These are phyloP conservation scores for Penicillium maclennaniae DNA, from an alignment of 495 filamentous ascomycete genomes.

Conservation along the genomic window DNA sequence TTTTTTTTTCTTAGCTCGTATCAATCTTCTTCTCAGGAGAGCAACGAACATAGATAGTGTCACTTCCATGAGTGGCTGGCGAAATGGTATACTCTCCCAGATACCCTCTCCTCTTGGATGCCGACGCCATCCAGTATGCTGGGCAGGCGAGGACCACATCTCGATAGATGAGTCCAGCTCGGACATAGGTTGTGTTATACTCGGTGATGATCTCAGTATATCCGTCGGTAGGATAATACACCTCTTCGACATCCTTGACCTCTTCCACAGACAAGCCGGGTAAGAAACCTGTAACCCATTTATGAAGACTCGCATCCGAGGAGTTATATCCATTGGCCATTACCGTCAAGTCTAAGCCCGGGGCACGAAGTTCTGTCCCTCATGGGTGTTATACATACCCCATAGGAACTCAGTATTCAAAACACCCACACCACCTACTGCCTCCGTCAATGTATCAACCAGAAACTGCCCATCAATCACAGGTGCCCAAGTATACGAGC, in stretches of 20 bases:
- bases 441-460: conserved; percentile 39
- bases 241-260: conserved; percentile 30
- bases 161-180: conserved; percentile 54
- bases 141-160: conserved; percentile 60
- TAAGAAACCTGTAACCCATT: conserved; percentile 51
- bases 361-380: conserved; percentile 59
- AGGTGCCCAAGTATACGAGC: conserved; percentile 55
- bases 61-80: conserved; percentile 57
- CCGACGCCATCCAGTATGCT: conserved; percentile 51
- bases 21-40: neutral
- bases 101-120: conserved; percentile 42
- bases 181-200: conserved; percentile 45
- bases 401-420: conserved; percentile 48
- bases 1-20: neutral
- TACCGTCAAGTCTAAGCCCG: conserved; percentile 35
- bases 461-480: conserved; percentile 57
- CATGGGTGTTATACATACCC: conserved; percentile 57
- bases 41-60: conserved; percentile 51
- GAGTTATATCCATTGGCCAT: conserved; percentile 42
- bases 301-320: conserved; percentile 39
- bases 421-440: conserved; percentile 27
- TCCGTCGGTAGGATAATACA: conserved; percentile 45
- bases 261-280: conserved; percentile 41
- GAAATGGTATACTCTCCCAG: conserved; percentile 56
- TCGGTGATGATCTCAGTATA: conserved; percentile 36